These are phyloP conservation scores for Ceriops zippeliana DNA, from an alignment of 345 rosid genomes.

Conservation along the genomic window DNA sequence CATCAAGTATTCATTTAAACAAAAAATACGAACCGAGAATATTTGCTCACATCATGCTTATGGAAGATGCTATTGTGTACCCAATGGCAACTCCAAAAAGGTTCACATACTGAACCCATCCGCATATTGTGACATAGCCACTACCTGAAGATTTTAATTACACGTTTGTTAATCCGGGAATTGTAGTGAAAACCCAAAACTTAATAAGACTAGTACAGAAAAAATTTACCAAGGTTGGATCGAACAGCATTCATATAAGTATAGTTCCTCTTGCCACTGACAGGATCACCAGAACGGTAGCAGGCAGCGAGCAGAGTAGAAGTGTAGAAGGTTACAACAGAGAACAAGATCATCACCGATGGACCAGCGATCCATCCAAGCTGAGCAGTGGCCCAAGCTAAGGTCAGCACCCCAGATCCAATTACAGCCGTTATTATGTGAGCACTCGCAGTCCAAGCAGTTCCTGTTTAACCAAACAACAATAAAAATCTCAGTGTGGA, in stretches of 20 bases:
- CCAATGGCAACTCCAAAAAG: slow-evolving; percentile 68
- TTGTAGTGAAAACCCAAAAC: not conserved
- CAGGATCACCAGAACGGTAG: slow-evolving; percentile 64
- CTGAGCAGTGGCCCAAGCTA: slow-evolving; percentile 81
- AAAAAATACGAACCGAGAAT: not conserved
- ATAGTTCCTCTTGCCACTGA: slow-evolving; percentile 62
- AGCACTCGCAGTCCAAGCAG: slow-evolving; percentile 69
- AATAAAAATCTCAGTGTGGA: not conserved
- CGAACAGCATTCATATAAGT: slow-evolving; percentile 70
- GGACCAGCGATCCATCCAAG: slow-evolving; percentile 86
- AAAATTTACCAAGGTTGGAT: slow-evolving; percentile 49
- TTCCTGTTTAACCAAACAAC: slow-evolving; percentile 31
- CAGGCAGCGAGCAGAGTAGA: slow-evolving; percentile 54
- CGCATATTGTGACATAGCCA: slow-evolving; percentile 60
- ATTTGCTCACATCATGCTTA: slow-evolving; percentile 57
- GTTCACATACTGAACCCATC: slow-evolving; percentile 58
- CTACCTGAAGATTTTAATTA: slow-evolving; percentile 45
- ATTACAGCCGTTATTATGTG: slow-evolving; percentile 82
- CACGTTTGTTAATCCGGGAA: no score
- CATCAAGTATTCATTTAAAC: not conserved
- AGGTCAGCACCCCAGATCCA: slow-evolving; percentile 69
- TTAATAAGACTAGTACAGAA: not conserved
- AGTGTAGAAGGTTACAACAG: slow-evolving; percentile 69
- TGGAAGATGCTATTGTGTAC: slow-evolving; percentile 74
- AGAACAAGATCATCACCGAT: slow-evolving; percentile 52